These are phyloP conservation scores for Salix brachista DNA, from an alignment of 345 rosid species.

Conservation along the genomic window DNA sequence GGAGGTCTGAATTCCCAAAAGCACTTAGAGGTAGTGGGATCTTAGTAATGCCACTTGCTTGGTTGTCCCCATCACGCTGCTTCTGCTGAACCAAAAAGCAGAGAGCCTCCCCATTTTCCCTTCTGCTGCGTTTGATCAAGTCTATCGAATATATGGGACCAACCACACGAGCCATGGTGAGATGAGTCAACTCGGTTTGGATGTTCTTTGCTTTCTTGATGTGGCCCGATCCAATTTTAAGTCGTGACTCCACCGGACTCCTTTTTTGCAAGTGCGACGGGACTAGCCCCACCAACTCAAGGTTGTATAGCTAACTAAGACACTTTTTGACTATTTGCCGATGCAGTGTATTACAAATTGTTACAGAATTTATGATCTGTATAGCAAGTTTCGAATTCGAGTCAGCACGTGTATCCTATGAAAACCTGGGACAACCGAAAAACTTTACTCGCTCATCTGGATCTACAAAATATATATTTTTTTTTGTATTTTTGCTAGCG, in stretches of 20 bases:
- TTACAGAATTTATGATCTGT: too few species aligned
- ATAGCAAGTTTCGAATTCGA: too few species aligned
- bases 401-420: too few species aligned
- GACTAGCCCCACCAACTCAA: slow-evolving; percentile 7
- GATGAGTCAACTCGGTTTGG: slow-evolving; percentile 1
- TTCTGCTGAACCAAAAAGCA: not conserved
- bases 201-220: not conserved
- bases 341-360: too few species aligned
- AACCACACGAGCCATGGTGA: not conserved
- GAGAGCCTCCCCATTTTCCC: slow-evolving; percentile 19
- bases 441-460: accelerated
- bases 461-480: too few species aligned
- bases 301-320: not conserved
- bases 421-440: too few species aligned
- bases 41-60: slow-evolving; percentile 22
- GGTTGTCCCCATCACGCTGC: slow-evolving; percentile 17
- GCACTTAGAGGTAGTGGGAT: slow-evolving; percentile 32
- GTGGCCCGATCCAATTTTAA: not conserved
- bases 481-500: too few species aligned
- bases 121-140: not conserved
- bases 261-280: not conserved
- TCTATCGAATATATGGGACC: slow-evolving; percentile 23
- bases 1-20: slow-evolving; percentile 5
- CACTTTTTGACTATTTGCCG: too few species aligned
- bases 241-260: not conserved